Percentiles rank a stretch among this genome's conserved stretches.
Evolutionary conservation across 192 early-diverging fungal species (phyloP).

Genomic region (Linderina pennispora): DNA sequence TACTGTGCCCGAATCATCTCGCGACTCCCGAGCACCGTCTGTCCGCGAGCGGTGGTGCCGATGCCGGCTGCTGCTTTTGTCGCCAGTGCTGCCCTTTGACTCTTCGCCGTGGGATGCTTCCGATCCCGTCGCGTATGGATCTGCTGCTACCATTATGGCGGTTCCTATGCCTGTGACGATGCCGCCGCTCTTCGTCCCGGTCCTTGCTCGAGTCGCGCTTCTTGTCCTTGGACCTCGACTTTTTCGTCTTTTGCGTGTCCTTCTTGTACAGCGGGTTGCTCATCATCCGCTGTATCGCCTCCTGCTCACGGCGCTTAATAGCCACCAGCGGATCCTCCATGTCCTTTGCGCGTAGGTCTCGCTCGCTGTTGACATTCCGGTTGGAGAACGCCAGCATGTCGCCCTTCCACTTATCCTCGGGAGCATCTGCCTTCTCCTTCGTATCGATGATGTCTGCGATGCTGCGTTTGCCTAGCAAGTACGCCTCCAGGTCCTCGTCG

Average conservation of each 20-base stretch:
- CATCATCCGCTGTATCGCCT: constrained; percentile 64
- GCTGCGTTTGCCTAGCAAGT: constrained; percentile 81
- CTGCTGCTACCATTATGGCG: background rate
- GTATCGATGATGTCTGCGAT: constrained; percentile 61
- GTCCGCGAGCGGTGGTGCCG: no score
- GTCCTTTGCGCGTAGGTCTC: constrained; percentile 78
- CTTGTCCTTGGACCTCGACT: constrained; percentile 19
- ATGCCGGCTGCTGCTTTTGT: no score
- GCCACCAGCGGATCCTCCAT: constrained; percentile 88
- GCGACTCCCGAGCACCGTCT: no score
- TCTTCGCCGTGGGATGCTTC: no score
- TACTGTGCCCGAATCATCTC: no score
- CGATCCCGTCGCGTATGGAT: no score
- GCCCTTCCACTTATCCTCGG: constrained; percentile 21
- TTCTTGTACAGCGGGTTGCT: constrained; percentile 66
- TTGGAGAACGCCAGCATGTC: constrained; percentile 49
- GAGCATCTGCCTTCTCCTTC: constrained; percentile 10
- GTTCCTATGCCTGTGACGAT: constrained; percentile 1
- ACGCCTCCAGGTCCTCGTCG: constrained; percentile 78
- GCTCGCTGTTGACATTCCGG: constrained; percentile 69
- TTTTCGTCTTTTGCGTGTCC: constrained; percentile 40
- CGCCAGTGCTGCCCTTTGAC: no score
- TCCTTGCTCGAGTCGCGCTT: constrained; percentile 8
- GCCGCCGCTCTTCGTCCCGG: background rate
- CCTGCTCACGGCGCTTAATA: constrained; percentile 85